Evolutionary conservation across 2,329 filamentous ascomycete species (phyloP), one percentile per base, ranked within the genome.

Genomic region (Paracamarosporium sp.): DNA sequence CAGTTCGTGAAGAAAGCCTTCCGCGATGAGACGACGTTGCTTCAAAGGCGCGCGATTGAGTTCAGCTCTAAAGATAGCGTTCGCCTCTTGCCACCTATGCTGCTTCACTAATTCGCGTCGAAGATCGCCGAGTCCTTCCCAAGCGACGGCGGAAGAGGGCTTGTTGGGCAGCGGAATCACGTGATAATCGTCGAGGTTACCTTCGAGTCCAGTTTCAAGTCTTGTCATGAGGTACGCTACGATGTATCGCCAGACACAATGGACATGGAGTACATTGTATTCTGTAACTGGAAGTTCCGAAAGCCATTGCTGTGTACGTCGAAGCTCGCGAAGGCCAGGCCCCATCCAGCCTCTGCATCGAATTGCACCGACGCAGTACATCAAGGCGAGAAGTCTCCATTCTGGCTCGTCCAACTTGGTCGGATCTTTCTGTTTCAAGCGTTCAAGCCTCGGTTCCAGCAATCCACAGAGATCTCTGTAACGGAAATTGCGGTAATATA

Each of bases 31-130:
- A 12, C 31, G 28, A 36, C 51, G 51, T 12, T 46, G 20, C 28
- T 53, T 53, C 17, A 46, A 24, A 15, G 40, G 51, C 25, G 51
- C 25, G 3, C 51, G 40, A 31, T 53, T 53, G 20, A 46, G 24
- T 20, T 53, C 51, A 4, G 27, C n/a, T 17, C 31, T 44, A 17
- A 53, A 53, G 25, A 53, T 27, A 17, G 20, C 40, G 6, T 36
- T 28, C 12, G 51, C 51, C 20, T 53, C 51, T 24, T 53, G 36
- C 25, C 40, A 45, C 40, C 38, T 53, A 11, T 30, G 20, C 13
- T 45, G 51, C 17, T 25, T 36, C 12, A 36, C 40, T 28, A 53
- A 33, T 6, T 44, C 38, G 24, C 51, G 38, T 27, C 51, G 51
- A 30, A 53, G 51, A 28, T 46, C 36, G 17, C 38, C 35, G 3